Base-by-base conservation (phyloP, 2,329 filamentous ascomycete genomes). In the Trichothecium sympodiale region DNA sequence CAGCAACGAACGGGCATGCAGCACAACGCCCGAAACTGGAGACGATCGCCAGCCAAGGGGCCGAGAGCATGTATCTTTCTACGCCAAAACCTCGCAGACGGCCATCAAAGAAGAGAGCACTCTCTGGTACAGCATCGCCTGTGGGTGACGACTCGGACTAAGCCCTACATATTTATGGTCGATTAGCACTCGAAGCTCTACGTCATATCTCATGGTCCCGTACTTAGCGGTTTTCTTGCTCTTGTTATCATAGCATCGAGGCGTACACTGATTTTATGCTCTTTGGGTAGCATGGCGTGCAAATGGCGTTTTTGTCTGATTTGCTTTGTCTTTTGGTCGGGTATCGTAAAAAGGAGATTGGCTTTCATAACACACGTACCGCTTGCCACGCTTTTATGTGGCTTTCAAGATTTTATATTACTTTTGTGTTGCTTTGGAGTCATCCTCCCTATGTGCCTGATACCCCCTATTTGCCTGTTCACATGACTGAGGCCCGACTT, bases 31-130 rank as follows among this genome's bases (percentile, higher is more conserved):
- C 65, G 4, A 64, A 60, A 45, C 52, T 70, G 26, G 58, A 64
- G 38, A 69, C 66, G 8, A 69, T 69, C 14, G 40, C 55, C 34
- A 69, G 65, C 51, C 61, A 59, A 67, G 65, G 50, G 60, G 59
- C 14, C 56, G 62, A 28, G 51, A 10, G 20, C 20, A 25, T 25
- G 20, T 25, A 25, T 25, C 20, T 25, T 25, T 47, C 33, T 53
- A 51, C 16, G 27, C 26, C 18, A 13, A 55, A 48, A 29, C 47
- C 50, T 25, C 46, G 47, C 13, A 53, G 48, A 37, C 51, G 50
- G 29, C 51, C 56, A 8, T 44, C 45, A 5, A 54, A 50, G 37
- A 46, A 42, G 33, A 57, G 47, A 45, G 48, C 45, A 13, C 38
- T 54, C 18, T 46, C 51, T 16, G 50, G 51, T 36, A 48, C 51